phyloP scores from a whole-genome alignment of 352 stramenopile species.

The Phytopythium kandeliae region DNA sequence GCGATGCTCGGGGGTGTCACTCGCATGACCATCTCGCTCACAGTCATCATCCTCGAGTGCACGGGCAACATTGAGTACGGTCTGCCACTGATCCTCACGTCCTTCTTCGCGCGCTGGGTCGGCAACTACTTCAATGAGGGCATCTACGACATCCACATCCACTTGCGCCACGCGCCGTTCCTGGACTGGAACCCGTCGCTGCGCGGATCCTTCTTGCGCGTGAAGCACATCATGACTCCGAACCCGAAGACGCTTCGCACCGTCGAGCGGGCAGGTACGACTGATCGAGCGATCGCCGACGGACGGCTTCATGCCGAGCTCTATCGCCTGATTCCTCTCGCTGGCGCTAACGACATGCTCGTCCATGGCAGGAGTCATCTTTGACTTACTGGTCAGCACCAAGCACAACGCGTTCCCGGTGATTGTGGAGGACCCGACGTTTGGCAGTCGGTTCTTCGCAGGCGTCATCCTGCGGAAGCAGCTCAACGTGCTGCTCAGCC shows the following conservation, averaged over 20 bases:
- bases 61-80: slow-evolving; percentile 98
- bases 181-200: slow-evolving; percentile 74
- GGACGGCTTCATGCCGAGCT: too few relatives aligned
- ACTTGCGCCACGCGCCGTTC: slow-evolving; percentile 84
- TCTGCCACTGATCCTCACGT: slow-evolving; percentile 96
- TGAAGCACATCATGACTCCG: slow-evolving; percentile 94
- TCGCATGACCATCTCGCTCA: slow-evolving; percentile 98
- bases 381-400: slow-evolving; percentile 85
- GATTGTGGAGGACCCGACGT: slow-evolving; percentile 79
- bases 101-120: slow-evolving; percentile 95
- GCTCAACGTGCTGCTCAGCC: slow-evolving; percentile 68
- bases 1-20: slow-evolving; percentile 96
- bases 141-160: slow-evolving; percentile 99
- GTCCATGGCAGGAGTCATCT: slow-evolving; percentile 88
- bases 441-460: slow-evolving; percentile 78
- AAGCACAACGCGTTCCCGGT: slow-evolving; percentile 88
- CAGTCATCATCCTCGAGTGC: slow-evolving; percentile 97
- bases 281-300: too few relatives aligned
- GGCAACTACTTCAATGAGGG: slow-evolving; percentile 99
- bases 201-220: slow-evolving; percentile 58
- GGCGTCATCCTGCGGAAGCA: slow-evolving; percentile 80
- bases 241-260: slow-evolving; percentile 93
- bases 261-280: slow-evolving; percentile 74
- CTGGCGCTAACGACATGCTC: too few relatives aligned
- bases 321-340: too few relatives aligned